Percentiles rank a stretch among this genome's conserved stretches.
phyloP scores from a whole-genome alignment of 345 rosid genomes.

The Passiflora organensis region DNA sequence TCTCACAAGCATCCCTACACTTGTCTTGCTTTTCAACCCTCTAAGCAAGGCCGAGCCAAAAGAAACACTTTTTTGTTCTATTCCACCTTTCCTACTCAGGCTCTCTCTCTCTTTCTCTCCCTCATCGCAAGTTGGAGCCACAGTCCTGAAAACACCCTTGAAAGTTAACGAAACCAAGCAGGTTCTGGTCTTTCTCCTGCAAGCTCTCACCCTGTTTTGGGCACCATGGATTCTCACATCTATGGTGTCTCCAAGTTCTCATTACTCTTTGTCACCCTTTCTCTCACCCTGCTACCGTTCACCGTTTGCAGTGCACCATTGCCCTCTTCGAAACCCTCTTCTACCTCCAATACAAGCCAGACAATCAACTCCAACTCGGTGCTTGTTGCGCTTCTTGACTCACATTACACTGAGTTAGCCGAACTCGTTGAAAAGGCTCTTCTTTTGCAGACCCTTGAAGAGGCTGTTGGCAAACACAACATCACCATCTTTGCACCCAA shows the following conservation, averaged over 20 bases:
- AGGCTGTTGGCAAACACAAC: conserved; percentile 28
- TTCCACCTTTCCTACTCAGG: background rate
- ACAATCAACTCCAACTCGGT: conserved; percentile 26
- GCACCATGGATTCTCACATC: conserved; percentile 53
- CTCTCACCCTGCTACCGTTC: conserved; percentile 6
- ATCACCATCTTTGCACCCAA: conserved; percentile 30
- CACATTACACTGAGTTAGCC: conserved; percentile 32
- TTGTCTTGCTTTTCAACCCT: conserved; percentile 41
- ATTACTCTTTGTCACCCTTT: conserved; percentile 4
- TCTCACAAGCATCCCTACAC: conserved; percentile 34
- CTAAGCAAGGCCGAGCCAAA: background rate
- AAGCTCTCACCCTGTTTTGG: background rate
- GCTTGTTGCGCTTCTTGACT: conserved; percentile 32
- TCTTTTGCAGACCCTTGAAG: conserved; percentile 28
- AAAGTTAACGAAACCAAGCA: background rate
- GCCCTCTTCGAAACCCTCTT: background rate
- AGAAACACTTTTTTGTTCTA: background rate
- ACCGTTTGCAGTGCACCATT: conserved; percentile 42
- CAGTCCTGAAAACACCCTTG: background rate
- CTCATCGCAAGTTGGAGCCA: background rate
- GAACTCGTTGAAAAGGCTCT: conserved; percentile 34
- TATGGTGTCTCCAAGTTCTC: conserved; percentile 34
- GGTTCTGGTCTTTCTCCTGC: background rate
- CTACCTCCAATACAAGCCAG: background rate
- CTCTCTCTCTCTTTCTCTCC: background rate